Conservation (phyloP, 2,329 filamentous ascomycete genomes). For the Exophiala spinifera region DNA sequence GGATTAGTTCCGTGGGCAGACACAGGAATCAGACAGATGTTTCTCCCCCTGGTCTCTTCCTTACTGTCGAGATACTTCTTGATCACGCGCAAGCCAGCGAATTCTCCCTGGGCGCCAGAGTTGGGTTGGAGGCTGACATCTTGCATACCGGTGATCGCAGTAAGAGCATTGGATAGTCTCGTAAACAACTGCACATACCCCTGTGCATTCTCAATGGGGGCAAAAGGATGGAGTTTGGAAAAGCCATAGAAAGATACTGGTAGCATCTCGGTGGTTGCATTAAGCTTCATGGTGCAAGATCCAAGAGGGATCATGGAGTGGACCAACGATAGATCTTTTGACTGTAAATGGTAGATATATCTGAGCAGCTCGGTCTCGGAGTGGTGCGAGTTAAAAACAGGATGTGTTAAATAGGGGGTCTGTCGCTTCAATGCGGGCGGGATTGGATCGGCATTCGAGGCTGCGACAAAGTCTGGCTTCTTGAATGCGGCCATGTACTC, state of each 20-base stretch:
- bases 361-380: slow-evolving; percentile 91
- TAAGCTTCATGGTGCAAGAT: slow-evolving; percentile 98
- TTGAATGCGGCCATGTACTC: slow-evolving; percentile 12
- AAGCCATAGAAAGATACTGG: slow-evolving; percentile 75
- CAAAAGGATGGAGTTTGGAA: slow-evolving; percentile 77
- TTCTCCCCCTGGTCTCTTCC: slow-evolving; percentile 64
- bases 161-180: slow-evolving; percentile 71
- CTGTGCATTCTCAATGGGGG: slow-evolving; percentile 59
- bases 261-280: slow-evolving; percentile 89
- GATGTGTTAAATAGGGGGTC: slow-evolving; percentile 77
- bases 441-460: slow-evolving; percentile 36
- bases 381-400: slow-evolving; percentile 91
- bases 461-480: slow-evolving; percentile 37
- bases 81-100: slow-evolving; percentile 83
- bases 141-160: slow-evolving; percentile 83
- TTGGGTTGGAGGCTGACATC: slow-evolving; percentile 90
- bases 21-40: slow-evolving; percentile 91
- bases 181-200: slow-evolving; percentile 70
- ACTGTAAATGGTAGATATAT: slow-evolving; percentile 90
- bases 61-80: slow-evolving; percentile 75
- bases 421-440: slow-evolving; percentile 60
- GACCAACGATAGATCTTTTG: slow-evolving; percentile 87
- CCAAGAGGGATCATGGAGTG: slow-evolving; percentile 98
- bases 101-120: slow-evolving; percentile 93
- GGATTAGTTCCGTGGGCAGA: slow-evolving; percentile 96